A percentile compares a stretch with the other conserved stretches of the same genome.
These are phyloP conservation scores for Kockiozyma suomiensis DNA, from an alignment of 805 yeast species.

Conservation along the genomic window DNA sequence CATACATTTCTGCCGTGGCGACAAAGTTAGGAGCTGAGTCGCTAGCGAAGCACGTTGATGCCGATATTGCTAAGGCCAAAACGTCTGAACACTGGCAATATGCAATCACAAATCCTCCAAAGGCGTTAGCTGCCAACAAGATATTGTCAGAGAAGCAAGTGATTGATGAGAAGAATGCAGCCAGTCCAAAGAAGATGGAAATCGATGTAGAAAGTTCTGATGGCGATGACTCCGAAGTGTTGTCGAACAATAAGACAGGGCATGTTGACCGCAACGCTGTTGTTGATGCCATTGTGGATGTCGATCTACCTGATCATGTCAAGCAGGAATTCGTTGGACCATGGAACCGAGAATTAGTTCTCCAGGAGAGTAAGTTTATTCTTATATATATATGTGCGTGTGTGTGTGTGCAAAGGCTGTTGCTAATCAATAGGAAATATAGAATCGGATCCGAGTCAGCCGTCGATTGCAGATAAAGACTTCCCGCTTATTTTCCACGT, in stretches of 20 bases:
- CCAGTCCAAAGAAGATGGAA: background rate
- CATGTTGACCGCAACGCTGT: constrained; percentile 9
- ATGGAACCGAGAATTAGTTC: constrained; percentile 23
- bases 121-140: background rate
- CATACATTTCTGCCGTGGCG: constrained; percentile 14
- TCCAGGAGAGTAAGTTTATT: constrained; percentile 14
- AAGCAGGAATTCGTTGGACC: constrained; percentile 10
- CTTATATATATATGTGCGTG: background rate
- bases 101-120: constrained; percentile 16
- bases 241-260: background rate
- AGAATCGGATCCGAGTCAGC: constrained; percentile 11
- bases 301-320: background rate
- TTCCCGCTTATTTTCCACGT: constrained; percentile 21
- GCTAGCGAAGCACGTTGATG: constrained; percentile 2
- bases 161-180: background rate
- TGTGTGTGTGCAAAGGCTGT: background rate
- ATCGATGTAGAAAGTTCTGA: constrained; percentile 1
- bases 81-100: constrained; percentile 6
- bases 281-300: background rate
- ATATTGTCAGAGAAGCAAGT: background rate
- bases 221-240: background rate
- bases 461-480: constrained; percentile 21
- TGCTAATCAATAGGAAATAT: background rate
- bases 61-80: constrained; percentile 4
- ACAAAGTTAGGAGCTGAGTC: constrained; percentile 3